Conservation (phyloP, 345 rosid genomes). For the Pistacia vera region DNA sequence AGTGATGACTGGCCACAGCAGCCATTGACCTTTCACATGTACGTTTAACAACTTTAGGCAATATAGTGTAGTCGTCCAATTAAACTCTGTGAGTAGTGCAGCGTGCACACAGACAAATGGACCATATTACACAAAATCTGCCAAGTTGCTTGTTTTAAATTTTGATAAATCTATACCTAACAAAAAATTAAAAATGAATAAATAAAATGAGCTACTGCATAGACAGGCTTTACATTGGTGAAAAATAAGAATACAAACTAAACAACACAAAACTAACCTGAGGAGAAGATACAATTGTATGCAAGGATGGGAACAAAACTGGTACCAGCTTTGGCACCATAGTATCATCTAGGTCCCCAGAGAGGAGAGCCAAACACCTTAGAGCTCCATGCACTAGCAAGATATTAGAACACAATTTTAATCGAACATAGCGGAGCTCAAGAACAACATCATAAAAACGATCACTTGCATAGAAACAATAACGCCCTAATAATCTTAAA, state of each 20-base stretch:
- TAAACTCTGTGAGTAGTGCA: not conserved
- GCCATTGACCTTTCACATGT: not conserved
- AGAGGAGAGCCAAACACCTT: conserved; percentile 84
- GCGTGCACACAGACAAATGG: not conserved
- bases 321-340: conserved; percentile 75
- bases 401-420: conserved; percentile 21
- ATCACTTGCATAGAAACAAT: not conserved
- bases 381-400: conserved; percentile 82
- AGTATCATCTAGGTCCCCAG: conserved; percentile 82
- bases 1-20: not conserved
- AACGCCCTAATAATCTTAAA: not conserved
- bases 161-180: not conserved
- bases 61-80: not conserved
- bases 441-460: not conserved
- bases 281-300: conserved; percentile 72
- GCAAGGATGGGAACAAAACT: conserved; percentile 79
- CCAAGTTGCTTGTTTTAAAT: not conserved
- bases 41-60: not conserved
- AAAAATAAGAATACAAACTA: not conserved
- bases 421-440: conserved; percentile 10
- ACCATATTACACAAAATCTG: not conserved
- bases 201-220: not conserved
- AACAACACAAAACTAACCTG: conserved; percentile 54
- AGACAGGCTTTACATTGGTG: conserved; percentile 7
- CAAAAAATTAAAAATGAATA: not conserved